These are phyloP conservation scores for Aphanomyces stellatus DNA, from an alignment of 352 stramenopile species.

Conservation along the genomic window DNA sequence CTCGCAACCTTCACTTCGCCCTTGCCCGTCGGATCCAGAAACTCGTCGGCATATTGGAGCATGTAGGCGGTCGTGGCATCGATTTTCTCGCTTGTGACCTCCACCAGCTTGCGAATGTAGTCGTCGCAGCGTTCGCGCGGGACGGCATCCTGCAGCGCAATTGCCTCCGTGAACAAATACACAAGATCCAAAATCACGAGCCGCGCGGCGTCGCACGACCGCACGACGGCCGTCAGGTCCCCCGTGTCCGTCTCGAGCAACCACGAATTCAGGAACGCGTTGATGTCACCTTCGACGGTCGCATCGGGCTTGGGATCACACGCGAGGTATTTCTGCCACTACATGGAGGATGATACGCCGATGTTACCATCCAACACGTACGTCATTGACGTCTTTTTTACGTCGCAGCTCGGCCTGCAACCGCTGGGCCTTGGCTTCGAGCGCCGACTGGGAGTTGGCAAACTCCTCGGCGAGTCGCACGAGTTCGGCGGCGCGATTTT, in stretches of 20 bases:
- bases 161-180: constrained; percentile 44
- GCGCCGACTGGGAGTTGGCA: constrained; percentile 37
- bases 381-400: constrained; percentile 57
- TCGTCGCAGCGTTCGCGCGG: constrained; percentile 31
- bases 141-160: constrained; percentile 40
- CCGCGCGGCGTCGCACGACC: constrained; percentile 42
- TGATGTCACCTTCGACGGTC: constrained; percentile 66
- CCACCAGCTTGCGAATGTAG: constrained; percentile 45
- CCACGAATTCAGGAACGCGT: constrained; percentile 75
- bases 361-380: constrained; percentile 16
- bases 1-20: constrained; percentile 65
- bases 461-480: constrained; percentile 45
- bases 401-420: constrained; percentile 49
- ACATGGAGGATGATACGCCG: not conserved
- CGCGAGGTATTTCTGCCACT: constrained; percentile 69
- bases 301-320: constrained; percentile 61
- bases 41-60: constrained; percentile 68
- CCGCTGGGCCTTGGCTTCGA: constrained; percentile 49
- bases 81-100: constrained; percentile 53
- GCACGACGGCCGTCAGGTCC: constrained; percentile 37
- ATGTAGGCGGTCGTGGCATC: constrained; percentile 54
- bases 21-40: constrained; percentile 40
- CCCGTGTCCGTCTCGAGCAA: constrained; percentile 38
- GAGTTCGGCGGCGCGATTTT: constrained; percentile 54
- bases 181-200: constrained; percentile 53